Evolutionary conservation across 495 filamentous ascomycete genomes (phyloP).

Genomic region (Chlorociboria aeruginascens): DNA sequence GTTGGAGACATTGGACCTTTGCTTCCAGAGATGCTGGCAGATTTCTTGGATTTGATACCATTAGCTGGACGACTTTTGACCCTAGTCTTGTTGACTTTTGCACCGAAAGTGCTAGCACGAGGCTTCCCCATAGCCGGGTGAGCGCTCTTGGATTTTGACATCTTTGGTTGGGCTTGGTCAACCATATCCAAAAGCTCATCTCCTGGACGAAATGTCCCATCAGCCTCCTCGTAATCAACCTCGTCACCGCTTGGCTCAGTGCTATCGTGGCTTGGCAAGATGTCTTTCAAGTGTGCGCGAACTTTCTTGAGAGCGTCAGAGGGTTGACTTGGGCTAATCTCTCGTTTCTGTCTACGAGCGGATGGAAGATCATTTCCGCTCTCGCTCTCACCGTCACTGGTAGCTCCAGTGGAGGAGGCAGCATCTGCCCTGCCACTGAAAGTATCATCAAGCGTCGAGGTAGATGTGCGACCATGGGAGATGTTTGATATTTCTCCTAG

Average conservation of each 20-base stretch:
- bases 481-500: constrained; percentile 86
- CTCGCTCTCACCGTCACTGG: constrained; percentile 66
- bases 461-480: constrained; percentile 79
- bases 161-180: constrained; percentile 27
- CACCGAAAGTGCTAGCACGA: constrained; percentile 18
- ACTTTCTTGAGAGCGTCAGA: constrained; percentile 35
- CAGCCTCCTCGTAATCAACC: constrained; percentile 46
- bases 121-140: constrained; percentile 14
- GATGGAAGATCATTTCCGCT: constrained; percentile 60
- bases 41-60: constrained; percentile 45
- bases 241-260: constrained; percentile 63
- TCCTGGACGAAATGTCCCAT: constrained; percentile 16
- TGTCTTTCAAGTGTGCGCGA: constrained; percentile 48
- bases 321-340: constrained; percentile 41
- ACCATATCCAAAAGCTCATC: constrained; percentile 20
- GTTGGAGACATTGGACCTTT: constrained; percentile 58
- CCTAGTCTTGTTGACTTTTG: constrained; percentile 30
- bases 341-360: constrained; percentile 47
- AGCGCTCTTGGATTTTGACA: constrained; percentile 15
- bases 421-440: constrained; percentile 79
- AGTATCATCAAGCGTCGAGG: constrained; percentile 87
- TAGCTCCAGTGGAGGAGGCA: constrained; percentile 73
- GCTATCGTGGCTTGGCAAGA: constrained; percentile 54
- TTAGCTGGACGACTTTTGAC: constrained; percentile 34
- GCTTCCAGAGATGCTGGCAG: constrained; percentile 18